phyloP scores from a whole-genome alignment of 192 early-diverging fungal genomes.

The Entomortierella lignicola region DNA sequence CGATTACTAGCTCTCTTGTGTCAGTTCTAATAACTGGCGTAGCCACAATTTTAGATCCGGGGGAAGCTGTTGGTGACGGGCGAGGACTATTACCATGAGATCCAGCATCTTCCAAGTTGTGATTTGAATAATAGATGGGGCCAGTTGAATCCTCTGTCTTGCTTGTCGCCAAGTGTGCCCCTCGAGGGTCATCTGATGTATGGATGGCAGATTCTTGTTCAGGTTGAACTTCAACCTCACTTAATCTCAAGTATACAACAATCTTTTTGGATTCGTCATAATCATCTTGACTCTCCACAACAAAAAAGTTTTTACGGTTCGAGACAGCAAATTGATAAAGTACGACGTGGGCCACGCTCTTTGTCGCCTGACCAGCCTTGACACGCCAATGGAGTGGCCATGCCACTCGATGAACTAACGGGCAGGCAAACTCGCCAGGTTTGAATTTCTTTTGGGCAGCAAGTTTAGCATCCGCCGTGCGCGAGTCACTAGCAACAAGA shows the following conservation, averaged over 20 bases:
- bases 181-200: constrained; percentile 17
- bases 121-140: constrained; percentile 6
- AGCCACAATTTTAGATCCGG: constrained; percentile 40
- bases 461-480: constrained; percentile 12
- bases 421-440: constrained; percentile 79
- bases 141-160: not conserved
- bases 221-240: constrained; percentile 43
- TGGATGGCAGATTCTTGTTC: constrained; percentile 7
- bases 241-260: constrained; percentile 45
- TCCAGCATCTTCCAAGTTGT: constrained; percentile 33
- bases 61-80: constrained; percentile 56
- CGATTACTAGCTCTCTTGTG: constrained; percentile 66
- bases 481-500: constrained; percentile 32
- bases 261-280: constrained; percentile 68
- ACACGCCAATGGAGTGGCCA: constrained; percentile 85
- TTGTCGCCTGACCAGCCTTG: constrained; percentile 71
- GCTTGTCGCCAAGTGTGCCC: constrained; percentile 2
- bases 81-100: constrained; percentile 49
- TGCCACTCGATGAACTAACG: constrained; percentile 66
- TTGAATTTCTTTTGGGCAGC: constrained; percentile 55
- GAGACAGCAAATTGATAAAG: constrained; percentile 72
- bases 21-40: constrained; percentile 47
- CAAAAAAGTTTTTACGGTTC: constrained; percentile 82
- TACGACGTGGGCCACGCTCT: constrained; percentile 60
- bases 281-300: constrained; percentile 63